Evolutionary conservation across 352 stramenopile genomes (phyloP), one percentile per base, ranked within the genome.

Genomic region (Phytophthora macrochlamydospora): DNA sequence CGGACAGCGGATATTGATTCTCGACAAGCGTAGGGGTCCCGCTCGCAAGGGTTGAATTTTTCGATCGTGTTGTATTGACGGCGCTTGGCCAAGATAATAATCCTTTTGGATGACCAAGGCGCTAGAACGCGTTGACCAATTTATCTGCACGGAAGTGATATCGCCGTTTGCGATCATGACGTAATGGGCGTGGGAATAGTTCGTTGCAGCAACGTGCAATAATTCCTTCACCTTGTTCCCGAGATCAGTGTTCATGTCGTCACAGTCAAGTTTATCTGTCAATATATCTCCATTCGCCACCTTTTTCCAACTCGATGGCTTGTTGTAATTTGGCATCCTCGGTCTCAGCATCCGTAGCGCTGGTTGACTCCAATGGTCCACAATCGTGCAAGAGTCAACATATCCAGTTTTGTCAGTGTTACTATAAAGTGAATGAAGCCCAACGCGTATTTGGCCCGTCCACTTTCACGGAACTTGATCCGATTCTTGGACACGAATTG

Each of bases 151-250:
- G 70, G 2, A 85, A 56, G 40, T 82, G 83, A 14, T 64, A 46
- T 90, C 78, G 38, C 89, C 81, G 57, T 90, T 78, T 4, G 73
- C 62, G 30, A 90, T 69, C 76, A 90, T 83, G 0, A 90, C 61
- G 61, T 87, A 90, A 38, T 65, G 48, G 5, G 59, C 46, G 6
- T 49, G 50, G 0, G 64, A 30, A 18, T 62, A 58, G 0, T 58
- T 12, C 4, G 51, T 64, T 1, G 48, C 48, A 30, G 61, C 61
- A n/a, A 77, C 73, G 28, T 65, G 45, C 13, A 82, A 32, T 28
- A 88, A 86, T 24, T 62, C 71, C 14, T 65, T 76, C 7, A 80
- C 74, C 50, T 86, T 85, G 9, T 43, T 51, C 1, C 73, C 62
- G n/a, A 88, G 57, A 38, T 69, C 46, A 9, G 30, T 30, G 49